A percentile compares a stretch with the other conserved stretches of the same genome.
Evolutionary conservation across 2,329 filamentous ascomycete genomes (phyloP).

Genomic region (Pyricularia sp.): DNA sequence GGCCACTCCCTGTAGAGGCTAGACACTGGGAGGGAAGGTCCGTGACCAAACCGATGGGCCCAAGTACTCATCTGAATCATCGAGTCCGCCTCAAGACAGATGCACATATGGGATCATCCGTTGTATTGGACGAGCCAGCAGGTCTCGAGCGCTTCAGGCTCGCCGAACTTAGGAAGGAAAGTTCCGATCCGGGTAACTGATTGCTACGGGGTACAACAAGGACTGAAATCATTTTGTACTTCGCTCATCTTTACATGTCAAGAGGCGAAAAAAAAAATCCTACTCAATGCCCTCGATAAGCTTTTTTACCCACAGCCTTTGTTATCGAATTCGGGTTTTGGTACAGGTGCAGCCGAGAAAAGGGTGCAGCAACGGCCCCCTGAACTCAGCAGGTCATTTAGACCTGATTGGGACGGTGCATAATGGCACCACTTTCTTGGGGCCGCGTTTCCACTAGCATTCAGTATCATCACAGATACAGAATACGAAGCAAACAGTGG

Average conservation of each 20-base stretch:
- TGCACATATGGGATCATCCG: slow-evolving; percentile 20
- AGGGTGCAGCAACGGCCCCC: neutral
- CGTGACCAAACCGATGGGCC: neutral
- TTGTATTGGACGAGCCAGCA: slow-evolving; percentile 29
- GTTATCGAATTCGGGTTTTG: no score
- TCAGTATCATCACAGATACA: neutral
- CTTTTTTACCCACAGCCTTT: neutral
- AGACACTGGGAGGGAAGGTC: slow-evolving; percentile 48
- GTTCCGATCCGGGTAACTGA: neutral
- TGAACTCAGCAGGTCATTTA: neutral
- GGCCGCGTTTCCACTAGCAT: neutral
- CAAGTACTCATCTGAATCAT: neutral
- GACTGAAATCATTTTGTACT: neutral
- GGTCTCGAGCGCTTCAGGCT: slow-evolving; percentile 24
- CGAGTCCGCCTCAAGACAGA: neutral
- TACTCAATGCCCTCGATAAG: neutral
- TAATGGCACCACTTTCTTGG: neutral
- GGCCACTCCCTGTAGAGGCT: slow-evolving; percentile 47
- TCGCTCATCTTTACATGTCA: neutral
- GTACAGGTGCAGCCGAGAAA: neutral
- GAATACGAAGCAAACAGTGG: neutral
- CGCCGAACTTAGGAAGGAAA: slow-evolving; percentile 14
- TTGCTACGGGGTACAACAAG: neutral
- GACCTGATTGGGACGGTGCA: neutral
- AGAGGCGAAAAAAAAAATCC: neutral